A percentile compares a stretch with the other conserved stretches of the same genome.
These are phyloP conservation scores for Salvia hispanica DNA, from an alignment of 257 asterid species.

Conservation along the genomic window DNA sequence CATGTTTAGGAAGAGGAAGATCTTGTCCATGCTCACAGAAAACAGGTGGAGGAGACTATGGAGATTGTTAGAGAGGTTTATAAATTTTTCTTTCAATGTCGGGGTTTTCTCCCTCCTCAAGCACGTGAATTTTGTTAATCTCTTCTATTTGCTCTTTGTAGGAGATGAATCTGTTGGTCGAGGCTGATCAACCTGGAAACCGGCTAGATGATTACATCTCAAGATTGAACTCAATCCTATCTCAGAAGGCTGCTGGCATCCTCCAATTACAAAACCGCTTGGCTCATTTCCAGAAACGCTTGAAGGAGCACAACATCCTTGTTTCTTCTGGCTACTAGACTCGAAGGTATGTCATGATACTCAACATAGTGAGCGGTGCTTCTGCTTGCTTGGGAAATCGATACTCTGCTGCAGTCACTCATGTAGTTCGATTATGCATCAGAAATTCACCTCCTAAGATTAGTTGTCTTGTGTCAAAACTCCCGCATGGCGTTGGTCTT, in stretches of 20 bases:
- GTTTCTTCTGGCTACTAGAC: constrained; percentile 70
- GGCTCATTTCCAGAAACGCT: constrained; percentile 79
- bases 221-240: constrained; percentile 76
- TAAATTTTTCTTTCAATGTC: constrained; percentile 9
- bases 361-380: constrained; percentile 26
- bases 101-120: background rate
- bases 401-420: background rate
- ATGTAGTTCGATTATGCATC: constrained; percentile 23
- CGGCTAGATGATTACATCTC: constrained; percentile 77
- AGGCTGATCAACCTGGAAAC: constrained; percentile 96
- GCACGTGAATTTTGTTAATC: background rate
- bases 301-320: constrained; percentile 87
- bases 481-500: constrained; percentile 23
- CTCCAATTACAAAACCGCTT: constrained; percentile 77
- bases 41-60: constrained; percentile 92
- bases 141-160: constrained; percentile 31
- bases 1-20: constrained; percentile 84
- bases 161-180: constrained; percentile 97
- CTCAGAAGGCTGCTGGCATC: constrained; percentile 90
- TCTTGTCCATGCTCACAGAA: constrained; percentile 82
- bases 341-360: constrained; percentile 13
- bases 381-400: constrained; percentile 27
- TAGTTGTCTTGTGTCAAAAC: constrained; percentile 12
- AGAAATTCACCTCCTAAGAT: background rate
- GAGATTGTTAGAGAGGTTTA: constrained; percentile 87